Evolutionary conservation across 108 stramenopile species (phyloP), one percentile per base, ranked within the genome.

Genomic region (Chaetoceros muelleri): DNA sequence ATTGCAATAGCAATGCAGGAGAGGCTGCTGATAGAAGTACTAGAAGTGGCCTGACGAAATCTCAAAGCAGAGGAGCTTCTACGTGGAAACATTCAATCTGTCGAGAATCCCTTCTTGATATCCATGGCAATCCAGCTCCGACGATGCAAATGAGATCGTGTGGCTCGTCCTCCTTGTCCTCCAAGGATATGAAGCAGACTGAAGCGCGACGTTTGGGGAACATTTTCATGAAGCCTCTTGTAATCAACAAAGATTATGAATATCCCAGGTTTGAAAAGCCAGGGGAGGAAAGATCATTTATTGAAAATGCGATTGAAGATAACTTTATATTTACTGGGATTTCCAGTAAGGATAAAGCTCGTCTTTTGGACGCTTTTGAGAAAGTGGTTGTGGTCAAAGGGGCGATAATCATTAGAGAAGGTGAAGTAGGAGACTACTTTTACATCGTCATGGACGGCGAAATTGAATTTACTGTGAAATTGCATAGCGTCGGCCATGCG

Each of bases 351-450:
- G 76, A 90, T 55, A 66, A 68, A 13, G 53, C 48, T 0, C 30
- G 61, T 45, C 73, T 95, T 7, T 66, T 92, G 48, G 71, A 68
- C 25, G 85, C 84, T 27, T 87, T 95, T 74, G 72, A 79, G 44
- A 67, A 73, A 23, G 49, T 73, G 49, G 47, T 27, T 22, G 66
- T 59, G 3, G 29, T 60, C 2, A 55, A 73, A 17, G 93, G 83
- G 1, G 70, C 72, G 13, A 51, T 65, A 3, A 95, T 98, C 52
- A 73, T 98, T 65, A 65, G 71, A 34, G 78, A 96, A 67, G 88
- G 87, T 24, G 88, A 90, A 22, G 53, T 67, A 0, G 97, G 95
- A 18, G 93, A 96, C 52, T 81, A 79, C 62, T 93, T 96, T 60
- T 96, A 91, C 76, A 76, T 96, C 24, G 30, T 82, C 34, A 74